Evolutionary conservation across 2,329 filamentous ascomycete species (phyloP).

Genomic region (Elsinoe arachidis): DNA sequence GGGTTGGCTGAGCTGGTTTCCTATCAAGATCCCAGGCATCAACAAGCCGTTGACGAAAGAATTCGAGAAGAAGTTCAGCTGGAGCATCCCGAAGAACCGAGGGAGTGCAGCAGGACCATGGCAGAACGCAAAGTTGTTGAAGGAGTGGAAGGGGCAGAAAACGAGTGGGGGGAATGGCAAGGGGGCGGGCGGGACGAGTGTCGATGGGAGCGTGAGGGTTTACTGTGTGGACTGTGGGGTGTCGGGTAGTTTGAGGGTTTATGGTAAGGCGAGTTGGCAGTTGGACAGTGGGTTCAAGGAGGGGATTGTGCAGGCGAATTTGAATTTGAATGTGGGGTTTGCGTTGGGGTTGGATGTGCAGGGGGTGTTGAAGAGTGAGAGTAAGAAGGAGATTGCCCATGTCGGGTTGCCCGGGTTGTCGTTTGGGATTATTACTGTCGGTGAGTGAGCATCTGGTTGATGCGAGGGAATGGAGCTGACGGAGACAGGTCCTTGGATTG

Average conservation of each 20-base stretch:
- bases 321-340: conserved; percentile 7
- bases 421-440: conserved; percentile 1
- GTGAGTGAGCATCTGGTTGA: neutral
- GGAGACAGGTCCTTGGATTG: neutral
- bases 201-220: neutral
- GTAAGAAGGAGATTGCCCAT: neutral
- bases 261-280: neutral
- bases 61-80: neutral
- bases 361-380: neutral
- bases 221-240: conserved; percentile 12
- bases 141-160: neutral
- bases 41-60: neutral
- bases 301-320: neutral
- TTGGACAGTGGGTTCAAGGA: neutral
- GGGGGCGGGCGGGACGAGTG: neutral
- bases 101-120: neutral
- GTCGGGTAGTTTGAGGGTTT: neutral
- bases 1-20: neutral
- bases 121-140: neutral
- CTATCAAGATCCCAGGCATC: neutral
- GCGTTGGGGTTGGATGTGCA: conserved; percentile 3
- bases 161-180: neutral
- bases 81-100: neutral
- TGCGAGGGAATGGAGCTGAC: neutral
- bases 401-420: neutral